Percentiles rank a stretch among this genome's conserved stretches.
phyloP scores from a whole-genome alignment of 1,284 basidiomycete genomes.

The Ustilago lituana region DNA sequence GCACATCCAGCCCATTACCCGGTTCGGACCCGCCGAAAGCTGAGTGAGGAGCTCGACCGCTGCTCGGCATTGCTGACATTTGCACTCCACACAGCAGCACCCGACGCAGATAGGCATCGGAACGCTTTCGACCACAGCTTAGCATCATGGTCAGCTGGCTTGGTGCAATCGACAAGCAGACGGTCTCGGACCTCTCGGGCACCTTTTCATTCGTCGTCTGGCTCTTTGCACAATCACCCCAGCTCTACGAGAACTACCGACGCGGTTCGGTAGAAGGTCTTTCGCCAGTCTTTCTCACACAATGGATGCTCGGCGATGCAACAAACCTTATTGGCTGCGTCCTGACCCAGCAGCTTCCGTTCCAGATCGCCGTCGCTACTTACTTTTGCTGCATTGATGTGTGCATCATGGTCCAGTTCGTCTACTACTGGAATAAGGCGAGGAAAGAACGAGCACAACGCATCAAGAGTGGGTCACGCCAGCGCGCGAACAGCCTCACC shows the following conservation, averaged over 20 bases:
- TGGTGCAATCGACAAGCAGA: conserved; percentile 28
- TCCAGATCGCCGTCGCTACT: conserved; percentile 61
- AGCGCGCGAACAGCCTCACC: conserved; percentile 19
- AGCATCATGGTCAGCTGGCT: conserved; percentile 20
- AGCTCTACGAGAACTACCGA: conserved; percentile 62
- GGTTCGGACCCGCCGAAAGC: too few species aligned
- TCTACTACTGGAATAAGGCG: conserved; percentile 45
- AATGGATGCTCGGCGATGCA: conserved; percentile 65
- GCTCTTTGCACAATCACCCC: conserved; percentile 66
- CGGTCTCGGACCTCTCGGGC: conserved; percentile 53
- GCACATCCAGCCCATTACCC: too few species aligned
- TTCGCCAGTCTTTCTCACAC: conserved; percentile 61
- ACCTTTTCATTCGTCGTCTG: conserved; percentile 58
- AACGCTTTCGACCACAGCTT: too few species aligned
- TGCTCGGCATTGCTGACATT: too few species aligned
- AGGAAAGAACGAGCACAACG: conserved; percentile 12
- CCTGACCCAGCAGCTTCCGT: conserved; percentile 61
- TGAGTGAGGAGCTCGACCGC: too few species aligned
- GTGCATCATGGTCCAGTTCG: conserved; percentile 53
- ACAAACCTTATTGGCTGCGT: conserved; percentile 64
- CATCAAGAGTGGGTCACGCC: conserved; percentile 2
- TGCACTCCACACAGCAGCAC: too few species aligned
- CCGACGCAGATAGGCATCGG: neutral
- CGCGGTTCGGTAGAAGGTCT: conserved; percentile 60
- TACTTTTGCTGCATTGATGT: conserved; percentile 62